phyloP scores from a whole-genome alignment of 1,284 basidiomycete species.

The Sanghuangporus baumii region DNA sequence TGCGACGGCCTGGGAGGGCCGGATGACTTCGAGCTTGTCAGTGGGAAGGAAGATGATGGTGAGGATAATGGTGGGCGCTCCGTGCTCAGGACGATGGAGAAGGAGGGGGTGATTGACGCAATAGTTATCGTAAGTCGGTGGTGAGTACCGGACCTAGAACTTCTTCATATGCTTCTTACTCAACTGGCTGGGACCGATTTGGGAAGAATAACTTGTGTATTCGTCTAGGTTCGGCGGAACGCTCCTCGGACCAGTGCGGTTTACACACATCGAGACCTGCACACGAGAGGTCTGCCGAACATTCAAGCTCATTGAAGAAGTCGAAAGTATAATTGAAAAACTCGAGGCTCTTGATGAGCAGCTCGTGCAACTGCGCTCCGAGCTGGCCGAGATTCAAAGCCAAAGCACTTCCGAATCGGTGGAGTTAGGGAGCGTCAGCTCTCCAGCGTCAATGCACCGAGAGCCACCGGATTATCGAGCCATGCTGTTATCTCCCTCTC shows the following conservation, averaged over 20 bases:
- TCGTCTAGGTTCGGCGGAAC: constrained; percentile 69
- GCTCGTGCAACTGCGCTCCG: constrained; percentile 47
- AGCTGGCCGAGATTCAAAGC: constrained; percentile 31
- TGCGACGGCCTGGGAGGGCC: constrained; percentile 58
- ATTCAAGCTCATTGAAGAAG: constrained; percentile 61
- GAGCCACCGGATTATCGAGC: not conserved
- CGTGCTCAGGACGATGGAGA: constrained; percentile 66
- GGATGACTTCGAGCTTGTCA: constrained; percentile 62
- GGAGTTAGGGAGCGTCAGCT: not conserved
- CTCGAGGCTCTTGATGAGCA: constrained; percentile 59
- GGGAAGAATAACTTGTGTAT: not conserved
- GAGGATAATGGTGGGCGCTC: constrained; percentile 63
- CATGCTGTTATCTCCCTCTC: not conserved
- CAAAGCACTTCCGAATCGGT: not conserved
- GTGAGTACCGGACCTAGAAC: constrained; percentile 34
- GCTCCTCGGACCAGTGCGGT: constrained; percentile 64
- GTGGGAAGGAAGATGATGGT: constrained; percentile 63
- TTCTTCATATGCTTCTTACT: not conserved
- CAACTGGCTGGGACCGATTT: not conserved
- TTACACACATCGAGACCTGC: constrained; percentile 73
- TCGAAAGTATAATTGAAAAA: constrained; percentile 51
- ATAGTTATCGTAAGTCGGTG: constrained; percentile 73
- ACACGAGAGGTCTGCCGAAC: constrained; percentile 63
- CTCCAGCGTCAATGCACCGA: not conserved
- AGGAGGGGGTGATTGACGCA: constrained; percentile 53